These are phyloP conservation scores for Purpureocillium lavendulum DNA, from an alignment of 2,329 filamentous ascomycete species.

Conservation along the genomic window DNA sequence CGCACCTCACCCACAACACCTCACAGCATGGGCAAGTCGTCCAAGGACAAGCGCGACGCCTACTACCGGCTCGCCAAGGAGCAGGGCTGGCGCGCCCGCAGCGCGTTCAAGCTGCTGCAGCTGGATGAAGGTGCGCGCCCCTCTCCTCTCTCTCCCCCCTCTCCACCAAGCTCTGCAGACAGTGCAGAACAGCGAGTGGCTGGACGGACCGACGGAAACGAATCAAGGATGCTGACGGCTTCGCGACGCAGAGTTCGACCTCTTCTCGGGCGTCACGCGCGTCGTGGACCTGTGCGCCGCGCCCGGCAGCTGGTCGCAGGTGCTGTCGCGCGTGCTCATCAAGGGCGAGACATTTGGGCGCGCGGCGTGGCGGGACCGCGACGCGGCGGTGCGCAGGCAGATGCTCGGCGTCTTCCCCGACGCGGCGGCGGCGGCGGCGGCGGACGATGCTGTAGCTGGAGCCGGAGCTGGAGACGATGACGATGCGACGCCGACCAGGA, in stretches of 20 bases:
- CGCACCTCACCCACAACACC: neutral
- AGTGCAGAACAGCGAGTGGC: too few relatives aligned
- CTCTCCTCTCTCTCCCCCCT: neutral
- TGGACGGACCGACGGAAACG: too few relatives aligned
- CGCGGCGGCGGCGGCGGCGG: neutral
- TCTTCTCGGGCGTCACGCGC: slow-evolving; percentile 82
- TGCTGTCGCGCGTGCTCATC: slow-evolving; percentile 86
- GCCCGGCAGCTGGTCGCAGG: slow-evolving; percentile 95
- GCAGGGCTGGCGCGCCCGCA: slow-evolving; percentile 94
- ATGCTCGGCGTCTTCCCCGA: slow-evolving; percentile 45
- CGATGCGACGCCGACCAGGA: too few relatives aligned
- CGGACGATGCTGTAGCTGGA: too few relatives aligned
- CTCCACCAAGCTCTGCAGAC: too few relatives aligned
- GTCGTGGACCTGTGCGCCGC: slow-evolving; percentile 96
- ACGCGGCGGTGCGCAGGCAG: slow-evolving; percentile 55
- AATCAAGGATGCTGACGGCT: slow-evolving; percentile 6
- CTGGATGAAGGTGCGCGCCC: slow-evolving; percentile 62
- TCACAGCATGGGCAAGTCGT: slow-evolving; percentile 79
- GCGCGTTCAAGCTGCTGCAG: slow-evolving; percentile 94
- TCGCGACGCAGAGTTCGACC: slow-evolving; percentile 65
- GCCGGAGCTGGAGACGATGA: slow-evolving; percentile 1
- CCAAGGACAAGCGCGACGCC: slow-evolving; percentile 96
- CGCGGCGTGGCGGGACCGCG: slow-evolving; percentile 78
- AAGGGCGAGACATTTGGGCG: slow-evolving; percentile 87
- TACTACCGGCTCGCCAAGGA: slow-evolving; percentile 98